A percentile compares a stretch with the other conserved stretches of the same genome.
phyloP scores from a whole-genome alignment of 2,329 filamentous ascomycete genomes.

The Pezicula carpinea region DNA sequence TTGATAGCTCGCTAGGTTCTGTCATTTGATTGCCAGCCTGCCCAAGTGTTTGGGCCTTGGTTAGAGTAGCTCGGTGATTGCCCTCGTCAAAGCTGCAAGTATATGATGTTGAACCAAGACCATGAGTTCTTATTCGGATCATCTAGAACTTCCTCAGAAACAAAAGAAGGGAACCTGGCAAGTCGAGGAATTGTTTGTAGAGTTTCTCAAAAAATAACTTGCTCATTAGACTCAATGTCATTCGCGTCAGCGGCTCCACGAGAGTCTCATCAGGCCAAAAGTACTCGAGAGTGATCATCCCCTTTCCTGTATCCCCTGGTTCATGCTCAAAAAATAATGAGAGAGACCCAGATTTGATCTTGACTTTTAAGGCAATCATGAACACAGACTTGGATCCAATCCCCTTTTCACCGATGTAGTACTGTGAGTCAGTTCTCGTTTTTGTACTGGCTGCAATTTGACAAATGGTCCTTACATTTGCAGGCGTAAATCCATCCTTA shows the following conservation, averaged over 20 bases:
- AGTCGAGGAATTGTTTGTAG: constrained; percentile 1
- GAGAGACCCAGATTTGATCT: constrained; percentile 31
- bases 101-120: too few relatives aligned
- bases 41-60: too few relatives aligned
- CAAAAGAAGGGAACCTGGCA: constrained; percentile 7
- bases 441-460: constrained; percentile 42
- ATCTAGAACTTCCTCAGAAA: constrained; percentile 6
- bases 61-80: too few relatives aligned
- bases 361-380: constrained; percentile 29
- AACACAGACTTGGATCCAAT: constrained; percentile 35
- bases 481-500: constrained; percentile 40
- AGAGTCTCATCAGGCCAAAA: background rate
- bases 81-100: too few relatives aligned
- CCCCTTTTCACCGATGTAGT: constrained; percentile 32
- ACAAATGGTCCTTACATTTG: constrained; percentile 43
- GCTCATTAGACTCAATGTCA: constrained; percentile 1
- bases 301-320: constrained; percentile 2
- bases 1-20: background rate
- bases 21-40: too few relatives aligned
- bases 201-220: constrained; percentile 1
- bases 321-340: constrained; percentile 17
- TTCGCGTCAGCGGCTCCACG: constrained; percentile 5
- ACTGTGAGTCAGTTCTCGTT: constrained; percentile 33
- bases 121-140: too few relatives aligned
- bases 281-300: constrained; percentile 6